Evolutionary conservation across 2,329 filamentous ascomycete species (phyloP).

Genomic region (Pseudocercospora fijiensis): DNA sequence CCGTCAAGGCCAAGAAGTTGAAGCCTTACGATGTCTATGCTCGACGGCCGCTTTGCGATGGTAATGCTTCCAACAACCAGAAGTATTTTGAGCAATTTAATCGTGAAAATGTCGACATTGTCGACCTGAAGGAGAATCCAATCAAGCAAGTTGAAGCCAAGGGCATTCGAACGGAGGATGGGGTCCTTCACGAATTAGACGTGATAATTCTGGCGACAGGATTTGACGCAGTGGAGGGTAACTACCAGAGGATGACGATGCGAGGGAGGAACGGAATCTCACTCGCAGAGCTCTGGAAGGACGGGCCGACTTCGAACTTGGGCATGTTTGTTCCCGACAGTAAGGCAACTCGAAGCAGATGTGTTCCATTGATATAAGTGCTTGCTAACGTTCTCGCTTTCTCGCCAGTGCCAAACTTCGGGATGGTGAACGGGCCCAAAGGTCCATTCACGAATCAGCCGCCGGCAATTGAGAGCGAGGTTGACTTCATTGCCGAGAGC

Average conservation of each 20-base stretch:
- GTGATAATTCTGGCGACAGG: conserved; percentile 49
- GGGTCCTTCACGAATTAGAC: conserved; percentile 44
- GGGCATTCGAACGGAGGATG: conserved; percentile 47
- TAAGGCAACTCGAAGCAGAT: neutral
- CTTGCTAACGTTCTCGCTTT: conserved; percentile 25
- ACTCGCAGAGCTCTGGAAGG: conserved; percentile 38
- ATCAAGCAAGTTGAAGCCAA: conserved; percentile 53
- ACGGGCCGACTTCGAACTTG: conserved; percentile 39
- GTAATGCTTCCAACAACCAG: conserved; percentile 44
- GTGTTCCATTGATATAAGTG: neutral
- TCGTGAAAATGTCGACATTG: conserved; percentile 44
- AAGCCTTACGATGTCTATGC: conserved; percentile 55
- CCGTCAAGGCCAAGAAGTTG: conserved; percentile 51
- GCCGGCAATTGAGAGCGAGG: conserved; percentile 39
- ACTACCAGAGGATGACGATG: conserved; percentile 37
- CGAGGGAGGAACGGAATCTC: conserved; percentile 32
- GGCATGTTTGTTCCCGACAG: conserved; percentile 38
- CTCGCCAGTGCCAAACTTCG: conserved; percentile 41
- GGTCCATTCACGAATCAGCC: conserved; percentile 44
- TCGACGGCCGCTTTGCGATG: conserved; percentile 36
- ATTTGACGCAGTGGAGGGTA: conserved; percentile 44
- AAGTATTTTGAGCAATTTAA: conserved; percentile 51
- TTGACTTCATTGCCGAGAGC: conserved; percentile 32
- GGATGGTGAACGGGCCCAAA: conserved; percentile 43
- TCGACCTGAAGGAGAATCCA: conserved; percentile 45